A percentile compares a stretch with the other conserved stretches of the same genome.
Conservation (phyloP, 768 basidiomycete species). For the Sarcodon aspratus region DNA sequence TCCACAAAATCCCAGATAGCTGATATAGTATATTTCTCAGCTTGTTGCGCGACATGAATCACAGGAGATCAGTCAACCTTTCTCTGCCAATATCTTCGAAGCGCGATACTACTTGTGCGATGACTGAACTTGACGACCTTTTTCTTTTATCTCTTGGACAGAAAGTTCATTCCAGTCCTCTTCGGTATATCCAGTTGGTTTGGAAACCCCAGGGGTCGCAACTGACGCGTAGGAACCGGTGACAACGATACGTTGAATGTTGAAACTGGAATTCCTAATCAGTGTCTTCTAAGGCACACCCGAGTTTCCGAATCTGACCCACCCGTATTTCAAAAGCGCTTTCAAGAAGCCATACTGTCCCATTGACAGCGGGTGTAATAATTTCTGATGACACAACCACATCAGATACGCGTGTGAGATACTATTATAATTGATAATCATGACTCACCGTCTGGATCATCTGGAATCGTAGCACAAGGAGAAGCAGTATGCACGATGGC, state of each 20-base stretch:
- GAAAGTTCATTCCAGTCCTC: slow-evolving; percentile 38
- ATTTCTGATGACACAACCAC: slow-evolving; percentile 28
- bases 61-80: not conserved
- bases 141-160: slow-evolving; percentile 16
- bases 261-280: slow-evolving; percentile 1
- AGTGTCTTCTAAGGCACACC: not conserved
- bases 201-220: slow-evolving; percentile 8
- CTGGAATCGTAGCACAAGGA: slow-evolving; percentile 36
- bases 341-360: slow-evolving; percentile 53
- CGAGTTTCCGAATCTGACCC: not conserved
- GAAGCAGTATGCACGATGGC: slow-evolving; percentile 64
- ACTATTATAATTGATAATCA: not conserved
- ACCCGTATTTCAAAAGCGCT: slow-evolving; percentile 34
- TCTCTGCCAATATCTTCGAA: slow-evolving; percentile 23
- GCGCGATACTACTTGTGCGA: slow-evolving; percentile 20
- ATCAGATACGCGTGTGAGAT: not conserved
- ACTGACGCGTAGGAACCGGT: slow-evolving; percentile 47
- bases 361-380: slow-evolving; percentile 59
- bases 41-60: not conserved
- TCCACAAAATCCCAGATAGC: not conserved
- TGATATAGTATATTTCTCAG: slow-evolving; percentile 7
- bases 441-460: slow-evolving; percentile 24
- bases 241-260: slow-evolving; percentile 49
- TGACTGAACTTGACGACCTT: slow-evolving; percentile 17
- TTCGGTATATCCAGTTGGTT: slow-evolving; percentile 23